A percentile compares a stretch with the other conserved stretches of the same genome.
Conservation (phyloP, 1,139 yeast genomes). For the Candida mesenterica region DNA sequence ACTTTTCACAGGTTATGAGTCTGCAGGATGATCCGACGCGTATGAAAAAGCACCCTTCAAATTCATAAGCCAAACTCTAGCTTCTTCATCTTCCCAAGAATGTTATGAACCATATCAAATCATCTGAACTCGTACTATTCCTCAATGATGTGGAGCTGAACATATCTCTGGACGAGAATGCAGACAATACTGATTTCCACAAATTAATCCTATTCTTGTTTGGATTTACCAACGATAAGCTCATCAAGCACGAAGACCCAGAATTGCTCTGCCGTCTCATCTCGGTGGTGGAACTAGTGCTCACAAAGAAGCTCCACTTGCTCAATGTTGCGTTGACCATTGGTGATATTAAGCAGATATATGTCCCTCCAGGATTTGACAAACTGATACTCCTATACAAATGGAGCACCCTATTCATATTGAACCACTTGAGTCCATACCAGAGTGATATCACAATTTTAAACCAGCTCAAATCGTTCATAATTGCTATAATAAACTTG, state of each 20-base stretch:
- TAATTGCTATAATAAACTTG: slow-evolving; percentile 32
- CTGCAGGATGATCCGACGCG: no score
- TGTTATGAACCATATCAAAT: slow-evolving; percentile 18
- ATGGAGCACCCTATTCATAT: slow-evolving; percentile 32
- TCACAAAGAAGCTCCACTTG: slow-evolving; percentile 27
- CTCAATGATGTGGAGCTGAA: slow-evolving; percentile 37
- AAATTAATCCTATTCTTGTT: slow-evolving; percentile 35
- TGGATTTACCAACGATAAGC: slow-evolving; percentile 29
- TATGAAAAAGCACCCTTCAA: no score
- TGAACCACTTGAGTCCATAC: slow-evolving; percentile 24
- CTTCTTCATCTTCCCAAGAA: background rate
- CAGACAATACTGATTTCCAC: slow-evolving; percentile 35
- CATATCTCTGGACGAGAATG: slow-evolving; percentile 28
- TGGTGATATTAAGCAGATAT: slow-evolving; percentile 10
- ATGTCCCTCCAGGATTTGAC: slow-evolving; percentile 4
- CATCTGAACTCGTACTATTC: slow-evolving; percentile 31
- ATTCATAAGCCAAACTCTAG: no score
- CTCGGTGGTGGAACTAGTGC: slow-evolving; percentile 30
- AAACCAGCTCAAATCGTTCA: slow-evolving; percentile 28
- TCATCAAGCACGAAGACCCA: slow-evolving; percentile 11
- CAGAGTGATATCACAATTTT: slow-evolving; percentile 15
- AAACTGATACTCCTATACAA: slow-evolving; percentile 18
- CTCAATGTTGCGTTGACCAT: slow-evolving; percentile 20
- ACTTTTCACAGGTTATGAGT: no score
- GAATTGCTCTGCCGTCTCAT: slow-evolving; percentile 21